Evolutionary conservation across 1,284 basidiomycete genomes (phyloP), one percentile per base, ranked within the genome.

Genomic region (Inonotus obliquus): DNA sequence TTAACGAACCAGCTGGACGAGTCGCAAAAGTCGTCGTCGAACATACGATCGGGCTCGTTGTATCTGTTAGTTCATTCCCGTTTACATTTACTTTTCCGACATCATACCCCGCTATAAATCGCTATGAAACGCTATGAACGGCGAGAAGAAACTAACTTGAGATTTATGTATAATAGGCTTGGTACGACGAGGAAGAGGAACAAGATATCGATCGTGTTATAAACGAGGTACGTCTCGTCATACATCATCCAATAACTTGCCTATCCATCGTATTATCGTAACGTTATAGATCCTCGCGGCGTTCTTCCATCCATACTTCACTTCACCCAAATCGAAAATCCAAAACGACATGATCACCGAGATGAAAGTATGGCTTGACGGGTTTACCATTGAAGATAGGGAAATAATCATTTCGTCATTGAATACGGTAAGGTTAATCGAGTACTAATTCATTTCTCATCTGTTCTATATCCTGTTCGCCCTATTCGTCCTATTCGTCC

Each of bases 1-100:
- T 73, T 48, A 73, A 73, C 55, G 72, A 73, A 62, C 77, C 78
- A 1, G 77, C 77, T 5, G 77, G 78, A 14, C 70, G 75, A 63
- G 70, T 79, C 51, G 78, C 77, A 21, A 67, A 72, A 66, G 67
- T 75, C 37, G 71, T 79, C 54, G 72, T 79, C 25, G 67, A 71
- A 35, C 70, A 77, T 65, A 69, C 74, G 2, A 76, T 78, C 57
- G 71, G 71, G 57, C 65, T 69, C 35, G 71, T 80, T 52, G 76
- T 79, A 44, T 71, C 74, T 56, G 75, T 76, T 23, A 41, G 65
- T 53, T n/a, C 19, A 11, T n/a, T 1, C n/a, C n/a, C n/a, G n/a
- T n/a, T n/a, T n/a, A n/a, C n/a, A n/a, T n/a, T n/a, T n/a, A n/a
- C n/a, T n/a, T n/a, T n/a, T n/a, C n/a, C n/a, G n/a, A n/a, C n/a